phyloP scores from a whole-genome alignment of 2,329 filamentous ascomycete genomes.

The Calonectria henricotiae region DNA sequence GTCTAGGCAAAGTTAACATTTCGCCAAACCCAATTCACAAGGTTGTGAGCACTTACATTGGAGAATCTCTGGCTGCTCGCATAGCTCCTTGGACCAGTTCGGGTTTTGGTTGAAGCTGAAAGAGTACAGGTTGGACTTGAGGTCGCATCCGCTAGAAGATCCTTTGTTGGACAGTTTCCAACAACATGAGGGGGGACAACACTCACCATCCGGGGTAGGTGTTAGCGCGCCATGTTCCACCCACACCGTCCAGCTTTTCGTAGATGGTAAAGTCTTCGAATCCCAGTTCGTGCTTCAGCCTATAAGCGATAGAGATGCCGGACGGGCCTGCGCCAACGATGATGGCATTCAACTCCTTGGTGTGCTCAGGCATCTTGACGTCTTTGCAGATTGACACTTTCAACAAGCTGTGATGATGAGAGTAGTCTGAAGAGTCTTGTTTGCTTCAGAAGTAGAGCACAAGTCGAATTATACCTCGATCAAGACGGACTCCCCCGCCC shows the following conservation, averaged over 20 bases:
- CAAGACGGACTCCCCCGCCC: constrained; percentile 3
- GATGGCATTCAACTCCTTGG: constrained; percentile 40
- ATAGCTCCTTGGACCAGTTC: constrained; percentile 38
- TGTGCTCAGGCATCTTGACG: constrained; percentile 33
- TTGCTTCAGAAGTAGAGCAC: neutral
- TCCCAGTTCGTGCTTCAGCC: constrained; percentile 45
- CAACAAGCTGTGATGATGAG: constrained; percentile 4
- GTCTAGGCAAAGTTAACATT: constrained; percentile 32
- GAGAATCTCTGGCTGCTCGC: constrained; percentile 40
- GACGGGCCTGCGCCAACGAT: constrained; percentile 49
- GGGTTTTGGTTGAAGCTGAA: constrained; percentile 45
- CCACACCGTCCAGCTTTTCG: constrained; percentile 46
- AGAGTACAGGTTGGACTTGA: constrained; percentile 41
- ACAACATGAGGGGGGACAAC: neutral
- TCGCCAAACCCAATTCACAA: no score
- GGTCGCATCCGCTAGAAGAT: constrained; percentile 39
- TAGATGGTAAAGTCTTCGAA: constrained; percentile 48
- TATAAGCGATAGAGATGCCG: constrained; percentile 46
- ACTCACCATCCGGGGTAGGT: constrained; percentile 43
- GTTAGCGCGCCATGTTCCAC: constrained; percentile 47
- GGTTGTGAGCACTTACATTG: constrained; percentile 24
- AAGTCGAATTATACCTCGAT: constrained; percentile 25
- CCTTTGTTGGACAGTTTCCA: neutral
- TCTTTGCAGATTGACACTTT: neutral
- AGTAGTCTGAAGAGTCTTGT: constrained; percentile 5